Base-by-base conservation (phyloP, 2,329 filamentous ascomycete genomes). In the Fusarium sp. region DNA sequence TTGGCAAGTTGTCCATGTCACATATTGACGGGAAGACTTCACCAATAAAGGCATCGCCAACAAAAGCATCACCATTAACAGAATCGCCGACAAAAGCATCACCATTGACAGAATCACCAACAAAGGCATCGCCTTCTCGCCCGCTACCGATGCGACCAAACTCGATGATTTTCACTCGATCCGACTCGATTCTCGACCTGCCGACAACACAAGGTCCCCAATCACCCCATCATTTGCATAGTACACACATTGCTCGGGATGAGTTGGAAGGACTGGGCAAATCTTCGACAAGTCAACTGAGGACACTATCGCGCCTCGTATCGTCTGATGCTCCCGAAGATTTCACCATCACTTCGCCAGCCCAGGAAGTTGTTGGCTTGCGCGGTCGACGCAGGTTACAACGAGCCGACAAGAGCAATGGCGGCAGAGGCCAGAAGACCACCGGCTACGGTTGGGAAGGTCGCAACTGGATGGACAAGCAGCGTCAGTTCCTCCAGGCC, bases 401-500 rank as follows among this genome's bases (percentile, higher is more conserved):
- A 79, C 87, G 94, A 68, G 87, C 87, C 26, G 88, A 87, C 66
- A 89, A 86, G 71, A 82, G 82, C 18, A 80, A 81, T 36, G 81
- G 81, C 26, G 80, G 78, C 24, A 82, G 83, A 22, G 81, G 84
- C 43, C 81, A 85, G 66, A 83, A 84, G 68, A 78, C 75, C 7
- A 83, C 82, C 58, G 84, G 81, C 26, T 93, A 91, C 71, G 87
- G 90, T 49, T 96, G 94, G 91, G 89, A 93, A 68, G 90, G 91
- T 20, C 89, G 92, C 50, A 97, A 95, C 78, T 99, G 96, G 96
- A 99, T 99, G 95, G 96, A 99, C 79, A 96, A 97, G 78, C 95
- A 99, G 78, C 89, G 96, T 26, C 95, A 98, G 78, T 98, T 98
- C 75, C 82, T 99, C 54, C 93, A 97, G 79, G 96, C 96, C 8